Base-by-base conservation (phyloP, 768 basidiomycete species). In the Kwoniella dendrophila region DNA sequence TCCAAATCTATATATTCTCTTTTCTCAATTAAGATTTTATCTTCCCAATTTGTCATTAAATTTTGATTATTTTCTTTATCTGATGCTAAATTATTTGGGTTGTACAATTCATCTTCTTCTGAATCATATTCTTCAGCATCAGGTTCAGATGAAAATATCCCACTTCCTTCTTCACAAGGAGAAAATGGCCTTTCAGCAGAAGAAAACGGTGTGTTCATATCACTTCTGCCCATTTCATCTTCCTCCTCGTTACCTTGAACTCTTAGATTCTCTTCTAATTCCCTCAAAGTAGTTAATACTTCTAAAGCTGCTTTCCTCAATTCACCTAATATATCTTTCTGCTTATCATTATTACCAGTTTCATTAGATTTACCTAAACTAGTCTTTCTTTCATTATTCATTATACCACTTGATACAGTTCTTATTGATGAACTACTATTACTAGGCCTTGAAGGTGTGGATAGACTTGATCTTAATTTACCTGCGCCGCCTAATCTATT, bases 291-390 rank as follows among this genome's bases (percentile, higher is more conserved):
- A 4, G 87, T 83, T 30, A 98, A 84, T 0, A 96, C 89, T 63
- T 93, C 92, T 54, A 97, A 79, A 1, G 92, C 91, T 0, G 87
- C 84, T 52, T 85, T 85, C 24, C 94, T 84, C 55, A 97, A 86
- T 49, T 85, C 81, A 1, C 84, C 83, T 18, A 91, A 80, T 1
- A 88, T 86, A 57, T 76, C 74, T 11, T 59, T 59, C 22, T 63
- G 44, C 20, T n/a, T n/a, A n/a, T n/a, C n/a, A n/a, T n/a, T n/a
- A n/a, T n/a, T n/a, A n/a, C n/a, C n/a, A n/a, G n/a, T n/a, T n/a
- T 27, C 54, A 2, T 45, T 33, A n/a, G 20, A 40, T 8, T 22
- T 50, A 7, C 38, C 50, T 20, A 72, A 41, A 60, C 66, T 68
- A 20, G 55, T 45, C 51, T 68, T 67, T 26, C 69, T 20, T 22